A percentile compares a stretch with the other conserved stretches of the same genome.
Conservation (phyloP, 306 rosid genomes). For the Cyclanthera cordifolia region DNA sequence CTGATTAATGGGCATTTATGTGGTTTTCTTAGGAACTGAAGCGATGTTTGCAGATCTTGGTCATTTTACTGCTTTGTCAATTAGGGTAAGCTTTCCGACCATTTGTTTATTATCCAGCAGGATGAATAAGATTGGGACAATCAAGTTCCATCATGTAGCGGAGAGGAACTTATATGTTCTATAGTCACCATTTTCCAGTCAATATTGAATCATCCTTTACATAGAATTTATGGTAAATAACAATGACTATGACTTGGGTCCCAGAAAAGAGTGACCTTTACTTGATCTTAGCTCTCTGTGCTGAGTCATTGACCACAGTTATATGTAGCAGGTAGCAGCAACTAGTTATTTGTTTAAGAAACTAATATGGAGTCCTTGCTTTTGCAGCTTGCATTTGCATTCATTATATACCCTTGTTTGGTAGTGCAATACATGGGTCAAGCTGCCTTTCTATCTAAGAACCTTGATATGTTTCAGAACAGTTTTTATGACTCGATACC, state of each 20-base stretch:
- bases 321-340: too few species aligned
- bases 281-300: not conserved
- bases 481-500: constrained; percentile 71
- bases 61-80: constrained; percentile 72
- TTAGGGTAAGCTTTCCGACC: constrained; percentile 45
- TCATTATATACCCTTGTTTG: constrained; percentile 70
- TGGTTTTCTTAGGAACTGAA: constrained; percentile 52
- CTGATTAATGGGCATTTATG: constrained; percentile 15
- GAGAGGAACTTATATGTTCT: constrained; percentile 2
- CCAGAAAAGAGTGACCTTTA: too few species aligned
- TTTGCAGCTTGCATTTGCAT: constrained; percentile 70
- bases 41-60: constrained; percentile 96
- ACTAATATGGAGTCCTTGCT: constrained; percentile 14
- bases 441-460: constrained; percentile 70
- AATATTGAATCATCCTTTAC: not conserved
- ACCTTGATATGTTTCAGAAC: constrained; percentile 24
- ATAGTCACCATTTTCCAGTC: not conserved
- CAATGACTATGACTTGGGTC: not conserved
- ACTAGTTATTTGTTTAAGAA: not conserved
- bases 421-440: constrained; percentile 89
- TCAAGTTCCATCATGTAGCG: not conserved
- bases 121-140: not conserved
- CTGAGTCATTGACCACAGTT: too few species aligned
- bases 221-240: too few species aligned
- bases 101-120: not conserved